phyloP scores from a whole-genome alignment of 441 rosid genomes.

The Arabidopsis hybrid region DNA sequence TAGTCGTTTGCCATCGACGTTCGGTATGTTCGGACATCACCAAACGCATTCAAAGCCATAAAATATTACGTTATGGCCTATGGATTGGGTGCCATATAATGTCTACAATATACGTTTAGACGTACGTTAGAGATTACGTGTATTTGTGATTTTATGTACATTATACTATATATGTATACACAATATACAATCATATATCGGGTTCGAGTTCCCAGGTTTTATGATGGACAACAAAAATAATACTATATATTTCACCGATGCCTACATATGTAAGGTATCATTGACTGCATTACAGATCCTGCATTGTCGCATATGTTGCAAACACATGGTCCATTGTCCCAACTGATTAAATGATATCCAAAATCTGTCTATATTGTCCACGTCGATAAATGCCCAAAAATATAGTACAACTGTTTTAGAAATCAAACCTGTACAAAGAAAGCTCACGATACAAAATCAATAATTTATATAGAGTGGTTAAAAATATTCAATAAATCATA shows the following conservation, averaged over 20 bases:
- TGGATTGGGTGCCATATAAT: neutral
- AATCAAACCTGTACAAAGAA: neutral
- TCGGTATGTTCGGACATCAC: slow-evolving; percentile 23
- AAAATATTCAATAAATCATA: no score
- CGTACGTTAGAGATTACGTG: slow-evolving; percentile 32
- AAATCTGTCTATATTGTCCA: slow-evolving; percentile 32
- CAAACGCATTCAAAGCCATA: slow-evolving; percentile 31
- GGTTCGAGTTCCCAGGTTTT: slow-evolving; percentile 41
- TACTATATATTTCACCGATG: slow-evolving; percentile 31
- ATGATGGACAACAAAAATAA: slow-evolving; percentile 19
- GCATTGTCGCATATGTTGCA: slow-evolving; percentile 45
- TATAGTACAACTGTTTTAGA: neutral
- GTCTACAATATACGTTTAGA: slow-evolving; percentile 13
- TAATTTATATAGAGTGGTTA: no score
- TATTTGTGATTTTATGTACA: neutral
- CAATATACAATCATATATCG: neutral
- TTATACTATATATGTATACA: neutral
- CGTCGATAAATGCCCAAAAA: slow-evolving; percentile 11
- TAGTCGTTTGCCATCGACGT: slow-evolving; percentile 23
- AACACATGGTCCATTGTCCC: slow-evolving; percentile 44
- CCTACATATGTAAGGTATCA: slow-evolving; percentile 16
- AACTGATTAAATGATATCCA: slow-evolving; percentile 29
- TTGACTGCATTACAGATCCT: slow-evolving; percentile 43
- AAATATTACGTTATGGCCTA: slow-evolving; percentile 17
- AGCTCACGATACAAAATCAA: neutral